These are phyloP conservation scores for Ustilago cynodontis DNA, from an alignment of 1,284 basidiomycete species.

Conservation along the genomic window DNA sequence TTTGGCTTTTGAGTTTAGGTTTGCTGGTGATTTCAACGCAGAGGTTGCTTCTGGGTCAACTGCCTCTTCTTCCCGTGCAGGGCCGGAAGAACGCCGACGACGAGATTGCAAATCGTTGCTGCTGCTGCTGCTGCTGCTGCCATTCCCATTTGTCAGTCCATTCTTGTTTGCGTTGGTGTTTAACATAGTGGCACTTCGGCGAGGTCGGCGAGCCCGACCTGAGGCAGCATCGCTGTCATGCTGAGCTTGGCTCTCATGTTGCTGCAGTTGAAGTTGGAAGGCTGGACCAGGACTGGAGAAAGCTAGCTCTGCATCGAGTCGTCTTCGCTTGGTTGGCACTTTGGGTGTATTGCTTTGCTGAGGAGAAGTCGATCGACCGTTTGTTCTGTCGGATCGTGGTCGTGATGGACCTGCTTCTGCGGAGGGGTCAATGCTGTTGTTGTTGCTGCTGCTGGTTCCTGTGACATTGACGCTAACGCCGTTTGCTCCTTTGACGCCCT, in stretches of 20 bases:
- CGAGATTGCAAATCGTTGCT: conserved; percentile 15
- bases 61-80: conserved; percentile 14
- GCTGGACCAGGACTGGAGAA: conserved; percentile 66
- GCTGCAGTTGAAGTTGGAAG: conserved; percentile 39
- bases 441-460: background rate
- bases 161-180: conserved; percentile 5
- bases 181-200: conserved; percentile 26
- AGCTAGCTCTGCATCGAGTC: conserved; percentile 59
- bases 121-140: conserved; percentile 8
- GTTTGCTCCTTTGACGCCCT: conserved; percentile 14
- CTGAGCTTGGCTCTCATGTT: conserved; percentile 16
- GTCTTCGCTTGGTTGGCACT: conserved; percentile 44
- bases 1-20: conserved; percentile 15
- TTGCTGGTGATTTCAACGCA: background rate
- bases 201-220: conserved; percentile 25
- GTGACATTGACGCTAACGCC: background rate
- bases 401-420: conserved; percentile 30
- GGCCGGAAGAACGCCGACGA: conserved; percentile 6
- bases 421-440: background rate
- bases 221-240: conserved; percentile 16
- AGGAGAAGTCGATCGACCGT: conserved; percentile 14
- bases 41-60: background rate
- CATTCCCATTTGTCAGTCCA: conserved; percentile 2
- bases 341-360: conserved; percentile 25
- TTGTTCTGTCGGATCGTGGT: conserved; percentile 12